phyloP scores from a whole-genome alignment of 768 basidiomycete species.

The Suillus discolor region DNA sequence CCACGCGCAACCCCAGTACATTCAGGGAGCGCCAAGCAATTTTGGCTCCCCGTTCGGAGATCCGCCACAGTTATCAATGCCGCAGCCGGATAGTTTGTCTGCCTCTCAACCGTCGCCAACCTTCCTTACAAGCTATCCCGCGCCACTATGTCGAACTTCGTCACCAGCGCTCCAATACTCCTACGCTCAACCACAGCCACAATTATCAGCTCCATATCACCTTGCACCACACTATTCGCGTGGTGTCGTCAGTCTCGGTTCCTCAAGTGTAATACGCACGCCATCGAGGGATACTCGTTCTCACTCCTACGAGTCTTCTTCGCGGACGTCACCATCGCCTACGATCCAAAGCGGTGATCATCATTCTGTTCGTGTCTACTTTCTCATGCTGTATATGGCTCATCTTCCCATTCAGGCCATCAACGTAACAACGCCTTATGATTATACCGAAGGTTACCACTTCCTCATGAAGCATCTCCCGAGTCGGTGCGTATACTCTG shows the following conservation, averaged over 20 bases:
- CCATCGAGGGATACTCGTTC: conserved; percentile 29
- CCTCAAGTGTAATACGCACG: conserved; percentile 34
- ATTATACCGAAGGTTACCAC: conserved; percentile 97
- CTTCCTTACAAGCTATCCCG: conserved; percentile 32
- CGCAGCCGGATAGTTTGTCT: conserved; percentile 34
- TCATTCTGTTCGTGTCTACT: conserved; percentile 25
- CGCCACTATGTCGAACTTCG: conserved; percentile 34
- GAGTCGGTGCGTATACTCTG: conserved; percentile 62
- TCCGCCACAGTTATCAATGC: conserved; percentile 32
- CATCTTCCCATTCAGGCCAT: conserved; percentile 61
- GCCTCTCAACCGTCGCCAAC: conserved; percentile 30
- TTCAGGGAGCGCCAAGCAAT: conserved; percentile 19
- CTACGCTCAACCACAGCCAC: conserved; percentile 29
- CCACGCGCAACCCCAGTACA: conserved; percentile 34
- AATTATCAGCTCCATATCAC: conserved; percentile 25
- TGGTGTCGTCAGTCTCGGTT: conserved; percentile 45
- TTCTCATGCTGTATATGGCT: conserved; percentile 26
- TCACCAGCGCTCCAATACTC: conserved; percentile 43
- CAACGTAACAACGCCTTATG: conserved; percentile 73
- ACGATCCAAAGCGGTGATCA: conserved; percentile 40
- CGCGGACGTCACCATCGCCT: conserved; percentile 46
- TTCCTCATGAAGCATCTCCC: conserved; percentile 94
- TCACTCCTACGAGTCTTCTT: conserved; percentile 27
- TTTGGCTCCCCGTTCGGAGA: conserved; percentile 29
- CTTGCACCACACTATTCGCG: conserved; percentile 51